A percentile compares a stretch with the other conserved stretches of the same genome.
Conservation (phyloP, 1,139 yeast genomes). For the Williopsis jadinii region DNA sequence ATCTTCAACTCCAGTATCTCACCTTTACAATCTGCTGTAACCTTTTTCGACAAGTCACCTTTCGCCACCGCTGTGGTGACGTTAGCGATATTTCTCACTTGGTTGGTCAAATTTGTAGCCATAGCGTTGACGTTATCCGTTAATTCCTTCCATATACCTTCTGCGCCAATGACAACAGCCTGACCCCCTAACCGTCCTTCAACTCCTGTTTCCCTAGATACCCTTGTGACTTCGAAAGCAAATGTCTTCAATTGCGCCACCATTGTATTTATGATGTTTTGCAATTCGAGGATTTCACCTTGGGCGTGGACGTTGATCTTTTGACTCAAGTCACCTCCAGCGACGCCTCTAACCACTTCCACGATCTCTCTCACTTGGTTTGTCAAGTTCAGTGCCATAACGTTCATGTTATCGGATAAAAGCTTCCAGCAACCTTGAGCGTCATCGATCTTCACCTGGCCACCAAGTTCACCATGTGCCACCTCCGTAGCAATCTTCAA, state of each 20-base stretch:
- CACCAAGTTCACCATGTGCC: conserved; percentile 84
- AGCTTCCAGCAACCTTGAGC: conserved; percentile 85
- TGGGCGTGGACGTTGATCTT: conserved; percentile 82
- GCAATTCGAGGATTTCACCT: conserved; percentile 77
- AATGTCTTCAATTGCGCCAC: conserved; percentile 83
- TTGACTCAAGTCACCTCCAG: conserved; percentile 76
- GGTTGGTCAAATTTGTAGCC: conserved; percentile 88
- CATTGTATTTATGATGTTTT: conserved; percentile 76
- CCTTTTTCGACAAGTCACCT: conserved; percentile 84
- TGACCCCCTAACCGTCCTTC: conserved; percentile 89
- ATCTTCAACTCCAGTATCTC: conserved; percentile 90
- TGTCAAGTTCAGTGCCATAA: conserved; percentile 81
- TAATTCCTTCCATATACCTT: conserved; percentile 89
- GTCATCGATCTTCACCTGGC: conserved; percentile 64
- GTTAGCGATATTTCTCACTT: conserved; percentile 87
- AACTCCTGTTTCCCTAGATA: conserved; percentile 87
- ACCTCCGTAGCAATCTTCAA: conserved; percentile 85
- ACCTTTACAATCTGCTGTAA: conserved; percentile 86
- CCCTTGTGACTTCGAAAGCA: conserved; percentile 83
- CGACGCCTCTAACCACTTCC: conserved; percentile 84
- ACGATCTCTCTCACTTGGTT: conserved; percentile 82
- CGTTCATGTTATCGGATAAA: conserved; percentile 76
- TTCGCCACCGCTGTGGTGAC: conserved; percentile 91
- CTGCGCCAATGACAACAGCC: conserved; percentile 84
- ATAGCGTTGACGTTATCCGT: conserved; percentile 85